Percentiles rank a stretch among this genome's conserved stretches.
Evolutionary conservation across 2,329 filamentous ascomycete genomes (phyloP).

Genomic region (Cordyceps farinosa): DNA sequence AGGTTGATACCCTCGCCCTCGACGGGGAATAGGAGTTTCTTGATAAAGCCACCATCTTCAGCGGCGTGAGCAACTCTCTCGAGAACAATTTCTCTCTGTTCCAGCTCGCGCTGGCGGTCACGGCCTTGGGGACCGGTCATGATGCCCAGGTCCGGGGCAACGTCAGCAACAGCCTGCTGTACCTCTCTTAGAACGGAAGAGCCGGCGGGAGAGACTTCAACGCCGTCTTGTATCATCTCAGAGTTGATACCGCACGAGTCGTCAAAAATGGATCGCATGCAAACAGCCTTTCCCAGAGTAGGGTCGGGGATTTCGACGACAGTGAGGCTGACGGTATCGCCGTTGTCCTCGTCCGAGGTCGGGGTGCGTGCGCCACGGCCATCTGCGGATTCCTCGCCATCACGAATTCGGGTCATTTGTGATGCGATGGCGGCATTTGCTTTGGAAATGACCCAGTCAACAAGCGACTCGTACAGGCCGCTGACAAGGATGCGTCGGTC

Average conservation of each 20-base stretch:
- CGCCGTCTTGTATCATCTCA: conserved; percentile 95
- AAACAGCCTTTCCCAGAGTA: conserved; percentile 78
- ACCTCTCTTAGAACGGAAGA: conserved; percentile 84
- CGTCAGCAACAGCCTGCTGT: conserved; percentile 73
- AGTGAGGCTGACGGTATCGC: conserved; percentile 84
- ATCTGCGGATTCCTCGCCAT: conserved; percentile 65
- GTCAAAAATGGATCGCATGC: conserved; percentile 87
- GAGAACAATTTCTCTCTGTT: conserved; percentile 76
- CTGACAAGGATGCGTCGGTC: conserved; percentile 80
- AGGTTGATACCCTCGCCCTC: conserved; percentile 75
- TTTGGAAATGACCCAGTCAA: conserved; percentile 89
- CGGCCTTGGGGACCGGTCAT: conserved; percentile 62
- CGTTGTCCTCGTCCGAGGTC: conserved; percentile 65
- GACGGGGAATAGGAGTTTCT: conserved; percentile 74
- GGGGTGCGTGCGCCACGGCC: conserved; percentile 61
- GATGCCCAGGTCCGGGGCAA: conserved; percentile 75
- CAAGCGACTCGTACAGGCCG: conserved; percentile 86
- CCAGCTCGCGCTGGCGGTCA: conserved; percentile 73
- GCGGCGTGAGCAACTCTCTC: conserved; percentile 83
- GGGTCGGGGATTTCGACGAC: conserved; percentile 82
- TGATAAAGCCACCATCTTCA: conserved; percentile 78
- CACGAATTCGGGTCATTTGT: conserved; percentile 65
- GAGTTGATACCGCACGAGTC: conserved; percentile 89
- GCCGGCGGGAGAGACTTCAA: conserved; percentile 70
- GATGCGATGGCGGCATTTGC: conserved; percentile 80